These are phyloP conservation scores for Chrysoporthe austroafricana DNA, from an alignment of 2,329 filamentous ascomycete species.

Conservation along the genomic window DNA sequence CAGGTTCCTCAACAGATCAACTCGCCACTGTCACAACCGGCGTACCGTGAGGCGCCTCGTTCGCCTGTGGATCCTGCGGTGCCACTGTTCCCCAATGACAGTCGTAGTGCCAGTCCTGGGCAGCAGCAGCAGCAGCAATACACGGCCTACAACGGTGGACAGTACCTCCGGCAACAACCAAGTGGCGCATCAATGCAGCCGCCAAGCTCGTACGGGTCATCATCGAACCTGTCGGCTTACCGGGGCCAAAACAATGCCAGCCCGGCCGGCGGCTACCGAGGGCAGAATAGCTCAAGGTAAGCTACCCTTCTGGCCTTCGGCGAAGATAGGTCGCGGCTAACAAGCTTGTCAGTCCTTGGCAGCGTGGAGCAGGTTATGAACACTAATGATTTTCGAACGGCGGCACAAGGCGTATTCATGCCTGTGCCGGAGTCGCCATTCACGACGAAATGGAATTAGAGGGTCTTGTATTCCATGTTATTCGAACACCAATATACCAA, in stretches of 20 bases:
- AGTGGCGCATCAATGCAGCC: slow-evolving; percentile 32
- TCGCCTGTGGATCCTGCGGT: slow-evolving; percentile 56
- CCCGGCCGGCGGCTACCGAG: slow-evolving; percentile 42
- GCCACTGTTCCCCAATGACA: slow-evolving; percentile 52
- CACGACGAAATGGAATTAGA: slow-evolving; percentile 30
- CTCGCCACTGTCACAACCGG: slow-evolving; percentile 22
- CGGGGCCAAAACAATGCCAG: slow-evolving; percentile 46
- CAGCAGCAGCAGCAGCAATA: slow-evolving; percentile 38
- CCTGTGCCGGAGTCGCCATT: slow-evolving; percentile 24
- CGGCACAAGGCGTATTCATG: slow-evolving; percentile 19
- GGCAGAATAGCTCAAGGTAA: slow-evolving; percentile 52
- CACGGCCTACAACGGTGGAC: slow-evolving; percentile 32
- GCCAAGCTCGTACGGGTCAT: slow-evolving; percentile 38
- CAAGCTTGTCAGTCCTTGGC: slow-evolving; percentile 51
- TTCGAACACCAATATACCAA: slow-evolving; percentile 28
- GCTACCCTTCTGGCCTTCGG: slow-evolving; percentile 26
- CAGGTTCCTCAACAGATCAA: slow-evolving; percentile 25
- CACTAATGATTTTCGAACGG: slow-evolving; percentile 31
- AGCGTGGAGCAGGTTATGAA: slow-evolving; percentile 61
- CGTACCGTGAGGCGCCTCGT: slow-evolving; percentile 40
- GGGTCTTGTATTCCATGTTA: slow-evolving; percentile 23
- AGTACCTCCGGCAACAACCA: slow-evolving; percentile 33
- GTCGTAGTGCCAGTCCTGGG: slow-evolving; percentile 29
- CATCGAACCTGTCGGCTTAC: slow-evolving; percentile 40
- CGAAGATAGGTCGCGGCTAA: slow-evolving; percentile 32